Conservation (phyloP, 1,139 yeast genomes). For the Diutina siamensis region DNA sequence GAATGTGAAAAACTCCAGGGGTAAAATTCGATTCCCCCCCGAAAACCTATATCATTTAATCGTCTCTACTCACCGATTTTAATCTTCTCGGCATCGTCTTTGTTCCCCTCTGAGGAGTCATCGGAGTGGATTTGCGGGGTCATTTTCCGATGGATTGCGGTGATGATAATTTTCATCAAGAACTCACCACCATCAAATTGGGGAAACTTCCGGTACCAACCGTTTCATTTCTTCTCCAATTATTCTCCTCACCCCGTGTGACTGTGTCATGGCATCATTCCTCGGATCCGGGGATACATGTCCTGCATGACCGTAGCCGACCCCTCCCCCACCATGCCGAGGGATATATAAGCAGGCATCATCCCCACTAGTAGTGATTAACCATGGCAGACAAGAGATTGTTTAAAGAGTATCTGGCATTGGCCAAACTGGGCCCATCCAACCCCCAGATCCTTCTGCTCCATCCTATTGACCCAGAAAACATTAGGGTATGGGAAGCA, state of each 20-base stretch:
- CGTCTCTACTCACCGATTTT: too few species aligned
- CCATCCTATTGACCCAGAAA: conserved; percentile 32
- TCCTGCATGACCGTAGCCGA: background rate
- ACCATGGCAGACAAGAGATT: conserved; percentile 17
- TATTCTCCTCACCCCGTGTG: too few species aligned
- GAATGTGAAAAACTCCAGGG: too few species aligned
- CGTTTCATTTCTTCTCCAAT: background rate
- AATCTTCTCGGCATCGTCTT: too few species aligned
- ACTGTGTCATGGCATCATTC: too few species aligned
- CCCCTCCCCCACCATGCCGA: background rate
- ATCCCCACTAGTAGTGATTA: background rate
- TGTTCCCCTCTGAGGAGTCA: too few species aligned
- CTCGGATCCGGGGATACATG: too few species aligned
- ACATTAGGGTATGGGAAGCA: conserved; percentile 51
- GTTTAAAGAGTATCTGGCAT: conserved; percentile 15
- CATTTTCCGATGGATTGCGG: background rate
- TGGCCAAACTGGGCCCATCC: conserved; percentile 13
- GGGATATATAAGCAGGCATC: background rate
- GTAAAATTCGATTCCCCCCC: too few species aligned
- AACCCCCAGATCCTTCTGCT: conserved; percentile 31
- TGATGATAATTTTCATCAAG: background rate
- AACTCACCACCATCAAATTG: background rate
- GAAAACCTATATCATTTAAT: too few species aligned
- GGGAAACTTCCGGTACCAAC: background rate
- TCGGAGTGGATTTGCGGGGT: background rate